These are phyloP conservation scores for Elaeis guineensis DNA, from an alignment of 176 grass and related monocot genomes.

Conservation along the genomic window DNA sequence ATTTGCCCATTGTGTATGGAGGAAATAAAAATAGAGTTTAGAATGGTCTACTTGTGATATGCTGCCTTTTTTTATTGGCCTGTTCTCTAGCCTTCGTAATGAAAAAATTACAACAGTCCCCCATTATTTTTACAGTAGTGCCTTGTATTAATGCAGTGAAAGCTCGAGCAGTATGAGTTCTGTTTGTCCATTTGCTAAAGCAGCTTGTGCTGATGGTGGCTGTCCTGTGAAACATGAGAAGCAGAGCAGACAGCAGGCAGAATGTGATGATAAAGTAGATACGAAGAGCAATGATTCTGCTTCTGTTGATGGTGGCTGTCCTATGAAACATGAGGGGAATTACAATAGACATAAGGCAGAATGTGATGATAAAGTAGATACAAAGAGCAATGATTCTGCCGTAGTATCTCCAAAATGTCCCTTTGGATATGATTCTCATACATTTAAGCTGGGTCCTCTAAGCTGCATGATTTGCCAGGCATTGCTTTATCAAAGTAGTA, in stretches of 20 bases:
- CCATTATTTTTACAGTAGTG: background rate
- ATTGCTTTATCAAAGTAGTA: conserved; percentile 66
- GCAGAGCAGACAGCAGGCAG: conserved; percentile 13
- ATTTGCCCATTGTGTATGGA: too few relatives aligned
- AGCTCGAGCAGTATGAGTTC: conserved; percentile 37
- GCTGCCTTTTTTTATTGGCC: too few relatives aligned
- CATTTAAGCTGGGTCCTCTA: conserved; percentile 83
- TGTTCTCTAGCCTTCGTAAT: too few relatives aligned
- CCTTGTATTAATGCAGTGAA: conserved; percentile 6
- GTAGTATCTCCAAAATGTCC: conserved; percentile 72
- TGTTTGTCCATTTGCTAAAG: conserved; percentile 48
- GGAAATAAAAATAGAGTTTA: too few relatives aligned
- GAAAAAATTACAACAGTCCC: too few relatives aligned
- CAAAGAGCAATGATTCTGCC: conserved; percentile 26
- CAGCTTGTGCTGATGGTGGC: background rate
- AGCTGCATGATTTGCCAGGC: conserved; percentile 95
- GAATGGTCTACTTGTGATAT: too few relatives aligned
- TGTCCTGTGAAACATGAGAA: conserved; percentile 55
- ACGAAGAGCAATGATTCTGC: conserved; percentile 28
- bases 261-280: conserved; percentile 8
- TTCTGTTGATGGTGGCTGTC: conserved; percentile 26
- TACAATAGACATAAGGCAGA: conserved; percentile 17
- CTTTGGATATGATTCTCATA: conserved; percentile 85
- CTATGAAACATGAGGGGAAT: conserved; percentile 36
- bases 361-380: conserved; percentile 5